These are phyloP conservation scores for Linaria vulgaris DNA, from an alignment of 257 asterid species.

Conservation along the genomic window DNA sequence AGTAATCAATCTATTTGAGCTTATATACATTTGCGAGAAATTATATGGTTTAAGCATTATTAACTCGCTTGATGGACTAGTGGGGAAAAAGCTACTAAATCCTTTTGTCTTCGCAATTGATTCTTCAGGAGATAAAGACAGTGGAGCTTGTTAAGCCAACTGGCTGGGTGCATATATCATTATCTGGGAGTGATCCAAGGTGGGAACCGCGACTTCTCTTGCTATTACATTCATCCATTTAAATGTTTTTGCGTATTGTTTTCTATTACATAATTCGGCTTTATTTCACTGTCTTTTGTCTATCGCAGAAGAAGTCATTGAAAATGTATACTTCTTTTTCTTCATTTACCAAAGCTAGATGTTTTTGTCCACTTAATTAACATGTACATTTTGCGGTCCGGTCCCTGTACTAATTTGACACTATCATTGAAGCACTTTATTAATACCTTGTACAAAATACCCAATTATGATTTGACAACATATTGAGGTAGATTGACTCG, in stretches of 20 bases:
- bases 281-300: no score
- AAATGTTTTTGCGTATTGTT: conserved; percentile 13
- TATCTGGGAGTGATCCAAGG: conserved; percentile 96
- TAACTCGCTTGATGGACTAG: not conserved
- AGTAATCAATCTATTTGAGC: not conserved
- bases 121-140: conserved; percentile 70
- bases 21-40: not conserved
- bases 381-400: conserved; percentile 13
- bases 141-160: conserved; percentile 88
- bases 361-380: not conserved
- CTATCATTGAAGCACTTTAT: not conserved
- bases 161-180: conserved; percentile 83
- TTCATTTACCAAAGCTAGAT: no score
- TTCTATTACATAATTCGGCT: conserved; percentile 6
- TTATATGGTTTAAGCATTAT: not conserved
- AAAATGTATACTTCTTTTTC: not conserved
- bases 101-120: conserved; percentile 19
- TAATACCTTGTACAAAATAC: not conserved
- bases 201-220: conserved; percentile 26
- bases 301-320: not conserved
- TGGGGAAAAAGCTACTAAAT: conserved; percentile 4
- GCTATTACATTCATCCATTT: not conserved
- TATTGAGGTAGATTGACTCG: not conserved
- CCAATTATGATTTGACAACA: not conserved
- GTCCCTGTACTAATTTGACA: not conserved